Evolutionary conservation across 768 basidiomycete genomes (phyloP), one percentile per base, ranked within the genome.

Genomic region (Amyloporia xantha): DNA sequence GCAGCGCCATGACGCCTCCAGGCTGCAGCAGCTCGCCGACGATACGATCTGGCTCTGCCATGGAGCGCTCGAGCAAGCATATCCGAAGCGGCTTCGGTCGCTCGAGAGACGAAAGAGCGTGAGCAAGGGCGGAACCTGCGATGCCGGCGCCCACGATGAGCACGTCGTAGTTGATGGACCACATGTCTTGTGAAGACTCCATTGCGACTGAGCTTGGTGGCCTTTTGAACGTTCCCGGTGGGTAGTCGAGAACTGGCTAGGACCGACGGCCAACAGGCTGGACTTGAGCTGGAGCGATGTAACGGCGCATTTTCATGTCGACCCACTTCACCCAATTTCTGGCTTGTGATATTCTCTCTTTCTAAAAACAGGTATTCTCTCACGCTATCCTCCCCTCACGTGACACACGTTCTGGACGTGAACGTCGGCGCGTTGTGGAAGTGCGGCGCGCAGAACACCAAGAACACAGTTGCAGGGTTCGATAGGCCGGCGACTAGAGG

Each of bases 11-110:
- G 20, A 92, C 82, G 1, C 96, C 96, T 1, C 86, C 93, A 1
- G 96, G 96, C 61, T 99, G 96, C 20, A 99, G 71, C 1, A 98
- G 81, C 65, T 99, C 96, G 21, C 96, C 96, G 27, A 98, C 96
- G 56, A 99, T 98, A 15, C 96, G 79, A 73, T 98, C 92, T 0
- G 96, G 96, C 63, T 91, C 87, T 0, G 85, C 76, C 3, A 98
- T 76, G 12, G 94, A 95, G 10, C 95, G 83, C 66, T 99, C 96
- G 48, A 99, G 72, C 0, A 97, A 70, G 15, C 85, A 85, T 55
- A 97, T 83, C 19, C 82, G 78, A 17, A 92, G 77, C 12, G 85
- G 85, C 46, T 70, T 69, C 17, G 65, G 42, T 35, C 62, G 52
- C 2, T 65, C 60, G 2, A 76, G 71, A 9, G 77, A 59, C 3